phyloP scores from a whole-genome alignment of 1,284 basidiomycete species.

The Malassezia obtusa region DNA sequence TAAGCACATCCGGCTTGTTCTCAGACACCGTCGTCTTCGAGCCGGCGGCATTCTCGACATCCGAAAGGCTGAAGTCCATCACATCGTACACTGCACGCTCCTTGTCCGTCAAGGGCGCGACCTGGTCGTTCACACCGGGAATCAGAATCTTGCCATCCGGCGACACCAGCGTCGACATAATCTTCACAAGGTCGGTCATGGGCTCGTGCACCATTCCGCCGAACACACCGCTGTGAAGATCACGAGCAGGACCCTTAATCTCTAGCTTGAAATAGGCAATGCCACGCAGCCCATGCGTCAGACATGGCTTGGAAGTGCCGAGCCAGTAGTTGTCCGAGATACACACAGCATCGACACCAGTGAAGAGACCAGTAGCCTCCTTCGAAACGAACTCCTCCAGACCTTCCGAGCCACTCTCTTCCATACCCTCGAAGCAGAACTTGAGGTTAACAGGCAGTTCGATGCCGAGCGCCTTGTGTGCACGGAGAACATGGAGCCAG shows the following conservation, averaged over 20 bases:
- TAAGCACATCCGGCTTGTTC: constrained; percentile 74
- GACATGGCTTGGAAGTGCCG: constrained; percentile 49
- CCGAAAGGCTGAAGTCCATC: constrained; percentile 51
- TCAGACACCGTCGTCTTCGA: constrained; percentile 65
- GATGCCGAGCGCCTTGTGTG: constrained; percentile 62
- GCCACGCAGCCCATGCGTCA: constrained; percentile 57
- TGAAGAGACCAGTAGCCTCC: constrained; percentile 76
- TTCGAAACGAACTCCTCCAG: constrained; percentile 77
- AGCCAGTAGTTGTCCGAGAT: constrained; percentile 56
- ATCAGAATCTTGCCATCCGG: constrained; percentile 74
- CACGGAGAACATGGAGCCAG: constrained; percentile 90
- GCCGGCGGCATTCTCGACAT: constrained; percentile 73
- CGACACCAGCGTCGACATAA: constrained; percentile 69
- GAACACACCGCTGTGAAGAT: constrained; percentile 71
- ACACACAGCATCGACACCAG: constrained; percentile 85
- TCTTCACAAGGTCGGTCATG: constrained; percentile 58
- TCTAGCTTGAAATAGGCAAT: constrained; percentile 78
- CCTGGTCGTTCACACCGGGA: constrained; percentile 82
- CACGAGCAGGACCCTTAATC: constrained; percentile 72
- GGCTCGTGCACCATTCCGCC: constrained; percentile 49
- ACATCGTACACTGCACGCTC: constrained; percentile 58
- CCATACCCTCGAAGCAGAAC: constrained; percentile 95
- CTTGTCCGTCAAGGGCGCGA: constrained; percentile 63
- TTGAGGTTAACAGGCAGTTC: constrained; percentile 86
- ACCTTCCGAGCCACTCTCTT: constrained; percentile 87